Percentiles rank a stretch among this genome's conserved stretches.
These are phyloP conservation scores for Imleria badia DNA, from an alignment of 768 basidiomycete species.

Conservation along the genomic window DNA sequence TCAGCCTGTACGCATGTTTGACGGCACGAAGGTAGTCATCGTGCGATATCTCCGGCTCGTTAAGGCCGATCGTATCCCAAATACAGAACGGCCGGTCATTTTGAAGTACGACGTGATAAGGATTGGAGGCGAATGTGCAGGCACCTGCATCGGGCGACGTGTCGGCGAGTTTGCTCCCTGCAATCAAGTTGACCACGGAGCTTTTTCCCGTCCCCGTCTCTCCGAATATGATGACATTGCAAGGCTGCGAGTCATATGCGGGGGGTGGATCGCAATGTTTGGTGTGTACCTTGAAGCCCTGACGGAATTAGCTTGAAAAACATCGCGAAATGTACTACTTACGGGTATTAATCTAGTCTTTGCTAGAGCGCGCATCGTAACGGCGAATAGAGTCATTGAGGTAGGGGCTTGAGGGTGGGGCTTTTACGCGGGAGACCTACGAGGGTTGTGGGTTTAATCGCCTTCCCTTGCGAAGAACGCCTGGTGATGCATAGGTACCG, in stretches of 20 bases:
- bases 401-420: background rate
- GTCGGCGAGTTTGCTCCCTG: slow-evolving; percentile 23
- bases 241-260: slow-evolving; percentile 13
- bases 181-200: slow-evolving; percentile 42
- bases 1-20: slow-evolving; percentile 31
- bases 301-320: background rate
- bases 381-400: slow-evolving; percentile 2
- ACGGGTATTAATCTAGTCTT: slow-evolving; percentile 4
- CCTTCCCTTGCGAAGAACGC: slow-evolving; percentile 3
- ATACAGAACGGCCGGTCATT: slow-evolving; percentile 18
- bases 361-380: slow-evolving; percentile 4
- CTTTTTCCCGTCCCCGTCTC: slow-evolving; percentile 38
- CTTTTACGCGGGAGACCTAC: background rate
- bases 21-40: slow-evolving; percentile 25
- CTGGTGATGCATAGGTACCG: slow-evolving; percentile 3
- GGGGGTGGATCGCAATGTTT: slow-evolving; percentile 8
- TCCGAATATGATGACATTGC: slow-evolving; percentile 30
- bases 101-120: slow-evolving; percentile 24
- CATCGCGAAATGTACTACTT: background rate
- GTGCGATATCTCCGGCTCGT: slow-evolving; percentile 24
- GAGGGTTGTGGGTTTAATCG: slow-evolving; percentile 17
- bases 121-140: slow-evolving; percentile 34
- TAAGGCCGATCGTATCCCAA: slow-evolving; percentile 35
- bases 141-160: slow-evolving; percentile 34
- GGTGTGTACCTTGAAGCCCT: slow-evolving; percentile 4